Evolutionary conservation across 768 basidiomycete species (phyloP).

Genomic region (Amanita muscaria): DNA sequence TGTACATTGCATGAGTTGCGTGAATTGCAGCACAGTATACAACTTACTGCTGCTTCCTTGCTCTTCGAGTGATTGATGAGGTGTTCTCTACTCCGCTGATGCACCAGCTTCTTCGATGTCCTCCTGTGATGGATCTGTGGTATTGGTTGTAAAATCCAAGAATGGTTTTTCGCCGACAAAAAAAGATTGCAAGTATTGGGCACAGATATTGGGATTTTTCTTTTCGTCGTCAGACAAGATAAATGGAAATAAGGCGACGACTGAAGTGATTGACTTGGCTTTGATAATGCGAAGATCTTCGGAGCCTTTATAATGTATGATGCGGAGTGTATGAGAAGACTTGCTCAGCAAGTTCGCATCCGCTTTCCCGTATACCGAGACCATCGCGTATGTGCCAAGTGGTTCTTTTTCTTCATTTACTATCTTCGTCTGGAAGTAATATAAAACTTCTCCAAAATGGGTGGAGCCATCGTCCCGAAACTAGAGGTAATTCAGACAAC

Average conservation of each 20-base stretch:
- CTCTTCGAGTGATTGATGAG: too few species aligned
- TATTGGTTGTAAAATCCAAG: too few species aligned
- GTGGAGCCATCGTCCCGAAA: not conserved
- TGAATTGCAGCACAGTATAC: not conserved
- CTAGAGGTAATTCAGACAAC: not conserved
- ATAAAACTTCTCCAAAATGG: constrained; percentile 2
- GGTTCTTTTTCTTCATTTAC: not conserved
- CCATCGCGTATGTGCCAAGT: not conserved
- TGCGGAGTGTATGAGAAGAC: not conserved
- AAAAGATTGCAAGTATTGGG: too few species aligned
- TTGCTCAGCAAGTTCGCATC: not conserved
- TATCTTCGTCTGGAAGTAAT: constrained; percentile 1
- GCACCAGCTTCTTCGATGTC: not conserved
- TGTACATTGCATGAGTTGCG: not conserved
- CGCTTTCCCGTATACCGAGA: not conserved
- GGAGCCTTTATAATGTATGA: not conserved
- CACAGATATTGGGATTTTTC: not conserved
- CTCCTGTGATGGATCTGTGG: too few species aligned
- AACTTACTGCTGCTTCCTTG: not conserved
- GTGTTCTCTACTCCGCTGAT: not conserved
- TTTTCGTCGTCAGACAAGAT: not conserved
- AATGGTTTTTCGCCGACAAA: too few species aligned
- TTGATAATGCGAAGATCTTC: not conserved
- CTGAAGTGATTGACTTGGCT: not conserved
- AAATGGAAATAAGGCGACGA: not conserved